Base-by-base conservation (phyloP, 1,284 basidiomycete genomes). In the Caloboletus firmus region DNA sequence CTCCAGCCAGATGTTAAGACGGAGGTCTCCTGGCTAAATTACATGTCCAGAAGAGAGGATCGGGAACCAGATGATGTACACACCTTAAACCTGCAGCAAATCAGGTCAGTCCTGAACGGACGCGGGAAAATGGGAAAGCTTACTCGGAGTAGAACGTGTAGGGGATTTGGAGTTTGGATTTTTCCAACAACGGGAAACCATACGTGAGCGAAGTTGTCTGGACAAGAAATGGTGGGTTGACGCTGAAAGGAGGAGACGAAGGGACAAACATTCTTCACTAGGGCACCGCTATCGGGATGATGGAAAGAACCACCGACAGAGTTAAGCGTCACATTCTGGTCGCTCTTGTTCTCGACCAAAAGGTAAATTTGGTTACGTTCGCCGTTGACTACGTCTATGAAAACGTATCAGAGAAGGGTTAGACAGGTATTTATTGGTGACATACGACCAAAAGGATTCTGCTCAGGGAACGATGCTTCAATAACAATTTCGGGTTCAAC, bases 121-220 rank as follows among this genome's bases (percentile, higher is more conserved):
- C 36, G 49, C 28, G 31, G 47, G 47, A 47, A 49, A 51, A 3
- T 49, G 46, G 30, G 34, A 20, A 3, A 17, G 79, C 91, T 74
- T 65, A 95, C 92, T 95, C 91, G 79, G 87, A 91, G 74, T 90
- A 76, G 69, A 95, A 90, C 24, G 75, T 61, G 69, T 86, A 95
- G 4, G 91, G 91, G 46, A 93, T 72, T 57, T 84, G 80, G 53
- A 91, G 70, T 67, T 88, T 89, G 28, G 81, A 73, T 32, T 83
- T 83, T 54, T 87, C 78, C 18, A 84, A 59, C 35, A 95, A 73
- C 17, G 79, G 77, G 32, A 88, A 63, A 31, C 79, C 79, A 65
- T 85, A 89, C 57, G 81, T 78, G 60, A 83, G 64, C 4, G 83
- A 74, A 15, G 88, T 87, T 37, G 83, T 80, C 87, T 91, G 45